Conservation (phyloP, 179 eudicot genomes). For the Actinidia polygama region DNA sequence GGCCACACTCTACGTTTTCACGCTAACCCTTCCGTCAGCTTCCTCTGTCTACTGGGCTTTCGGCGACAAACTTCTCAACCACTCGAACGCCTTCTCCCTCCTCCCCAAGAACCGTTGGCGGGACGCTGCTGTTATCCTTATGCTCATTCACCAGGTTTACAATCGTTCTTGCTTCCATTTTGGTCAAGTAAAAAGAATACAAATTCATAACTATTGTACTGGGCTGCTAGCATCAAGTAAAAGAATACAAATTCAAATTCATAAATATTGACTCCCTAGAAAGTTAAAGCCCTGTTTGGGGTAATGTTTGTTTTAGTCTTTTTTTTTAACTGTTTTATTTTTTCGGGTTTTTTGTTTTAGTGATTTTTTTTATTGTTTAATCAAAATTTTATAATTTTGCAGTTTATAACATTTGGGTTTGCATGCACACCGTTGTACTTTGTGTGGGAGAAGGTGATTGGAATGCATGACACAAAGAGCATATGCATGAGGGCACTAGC, state of each 20-base stretch:
- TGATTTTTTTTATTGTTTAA: too few relatives aligned
- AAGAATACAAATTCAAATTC: too few relatives aligned
- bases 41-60: conserved; percentile 96
- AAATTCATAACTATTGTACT: too few relatives aligned
- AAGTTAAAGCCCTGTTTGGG: too few relatives aligned
- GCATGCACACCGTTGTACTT: conserved; percentile 92
- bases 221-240: too few relatives aligned
- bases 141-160: conserved; percentile 86
- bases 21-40: conserved; percentile 88
- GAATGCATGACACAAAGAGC: conserved; percentile 76
- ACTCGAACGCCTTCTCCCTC: conserved; percentile 77
- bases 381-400: conserved; percentile 13
- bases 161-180: too few relatives aligned
- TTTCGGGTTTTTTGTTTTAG: too few relatives aligned
- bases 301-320: too few relatives aligned
- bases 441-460: conserved; percentile 87
- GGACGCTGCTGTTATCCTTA: conserved; percentile 78
- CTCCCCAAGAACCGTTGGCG: conserved; percentile 72
- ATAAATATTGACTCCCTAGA: too few relatives aligned
- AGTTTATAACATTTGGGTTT: conserved; percentile 95
- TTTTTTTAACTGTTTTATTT: too few relatives aligned
- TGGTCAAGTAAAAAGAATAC: too few relatives aligned
- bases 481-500: conserved; percentile 62
- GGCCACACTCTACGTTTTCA: conserved; percentile 83
- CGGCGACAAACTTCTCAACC: conserved; percentile 78